Conservation (phyloP, 2,329 filamentous ascomycete genomes). For the Cytospora leucostoma region DNA sequence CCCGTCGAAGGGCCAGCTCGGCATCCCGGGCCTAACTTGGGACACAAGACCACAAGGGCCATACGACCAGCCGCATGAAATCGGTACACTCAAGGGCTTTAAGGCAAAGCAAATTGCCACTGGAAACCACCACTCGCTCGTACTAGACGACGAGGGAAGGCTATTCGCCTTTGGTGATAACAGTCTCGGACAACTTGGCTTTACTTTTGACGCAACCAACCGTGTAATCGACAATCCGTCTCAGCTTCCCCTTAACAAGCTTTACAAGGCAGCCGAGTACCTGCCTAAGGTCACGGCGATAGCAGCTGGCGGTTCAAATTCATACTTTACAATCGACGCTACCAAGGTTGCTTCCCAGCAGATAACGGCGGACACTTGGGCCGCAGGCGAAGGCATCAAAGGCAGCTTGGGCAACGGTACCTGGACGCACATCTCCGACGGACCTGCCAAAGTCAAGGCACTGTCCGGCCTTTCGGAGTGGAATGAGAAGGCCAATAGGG, state of each 20-base stretch:
- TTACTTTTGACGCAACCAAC: constrained; percentile 65
- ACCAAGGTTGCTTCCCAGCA: constrained; percentile 53
- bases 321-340: constrained; percentile 84
- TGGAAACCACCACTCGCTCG: constrained; percentile 85
- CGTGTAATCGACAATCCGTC: constrained; percentile 69
- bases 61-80: constrained; percentile 81
- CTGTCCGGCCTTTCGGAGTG: constrained; percentile 86
- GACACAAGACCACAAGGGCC: constrained; percentile 72
- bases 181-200: constrained; percentile 85
- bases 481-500: constrained; percentile 68
- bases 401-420: constrained; percentile 81
- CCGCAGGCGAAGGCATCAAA: constrained; percentile 82
- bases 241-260: constrained; percentile 66
- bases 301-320: constrained; percentile 83
- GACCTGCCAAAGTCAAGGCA: constrained; percentile 77
- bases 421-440: constrained; percentile 84
- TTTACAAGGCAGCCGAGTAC: constrained; percentile 69
- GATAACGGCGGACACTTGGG: constrained; percentile 77
- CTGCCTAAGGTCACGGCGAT: constrained; percentile 71
- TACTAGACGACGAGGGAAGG: constrained; percentile 72
- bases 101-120: constrained; percentile 74
- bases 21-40: constrained; percentile 82
- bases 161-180: constrained; percentile 93
- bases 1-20: constrained; percentile 82
- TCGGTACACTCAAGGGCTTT: constrained; percentile 69